Evolutionary conservation across 495 filamentous ascomycete genomes (phyloP), one percentile per base, ranked within the genome.

Genomic region (Neohortaea acidophila): DNA sequence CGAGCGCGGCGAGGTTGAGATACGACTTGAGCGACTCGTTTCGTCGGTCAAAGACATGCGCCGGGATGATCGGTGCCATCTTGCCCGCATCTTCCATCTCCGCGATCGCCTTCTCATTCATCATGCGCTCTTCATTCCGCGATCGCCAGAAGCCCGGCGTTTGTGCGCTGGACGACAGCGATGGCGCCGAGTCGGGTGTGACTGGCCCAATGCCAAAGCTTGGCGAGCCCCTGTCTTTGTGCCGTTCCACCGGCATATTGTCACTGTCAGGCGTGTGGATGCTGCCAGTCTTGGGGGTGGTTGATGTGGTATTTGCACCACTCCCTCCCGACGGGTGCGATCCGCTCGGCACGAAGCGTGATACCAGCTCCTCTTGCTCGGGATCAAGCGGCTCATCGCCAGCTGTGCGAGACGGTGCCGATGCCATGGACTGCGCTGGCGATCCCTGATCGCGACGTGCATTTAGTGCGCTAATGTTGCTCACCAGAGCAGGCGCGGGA

Each of bases 21-120:
- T 45, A 41, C 6, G 41, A 50, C 21, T 50, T 50, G 11, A 50
- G 42, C 2, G 37, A 33, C 30, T 45, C 42, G 38, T 50, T 50
- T 3, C 47, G 41, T 1, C 47, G 47, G 26, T 50, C 47, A 34
- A 40, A 50, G 18, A 41, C 26, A 22, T 50, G 47, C 22, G 39
- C 21, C 2, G 47, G 47, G 3, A 50, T 25, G 15, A 38, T 8
- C 1, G 47, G 47, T 15, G 41, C 18, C 2, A 19, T 12, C 17
- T 37, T 36, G 12, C 21, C 31, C 6, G 24, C 31, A 5, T 43
- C 42, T 33, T 45, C 42, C 4, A 39, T 27, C 17, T 45, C 47
- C 2, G 47, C 47, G 2, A 45, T 37, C 8, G 42, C 42, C 32
- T 50, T 50, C 13, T 50, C 47, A 15, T 45, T 36, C 21, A 41